A percentile compares a stretch with the other conserved stretches of the same genome.
These are phyloP conservation scores for Bipolaris victoriae DNA, from an alignment of 2,329 filamentous ascomycete species.

Conservation along the genomic window DNA sequence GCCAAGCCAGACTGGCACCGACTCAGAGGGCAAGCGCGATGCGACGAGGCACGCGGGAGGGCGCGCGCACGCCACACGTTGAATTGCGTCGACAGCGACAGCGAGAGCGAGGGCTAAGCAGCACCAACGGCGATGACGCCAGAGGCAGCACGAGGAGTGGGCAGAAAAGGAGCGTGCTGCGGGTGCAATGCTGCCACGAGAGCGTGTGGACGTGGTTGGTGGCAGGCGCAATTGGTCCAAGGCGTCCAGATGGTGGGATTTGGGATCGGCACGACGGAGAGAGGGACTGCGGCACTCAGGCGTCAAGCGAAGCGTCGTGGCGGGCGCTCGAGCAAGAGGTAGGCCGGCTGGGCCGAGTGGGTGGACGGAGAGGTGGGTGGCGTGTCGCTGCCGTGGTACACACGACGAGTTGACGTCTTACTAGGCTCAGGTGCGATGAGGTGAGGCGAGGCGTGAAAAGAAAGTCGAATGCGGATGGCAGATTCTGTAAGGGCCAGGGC, in stretches of 20 bases:
- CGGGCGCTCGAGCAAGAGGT: constrained; percentile 18
- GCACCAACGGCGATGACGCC: constrained; percentile 3
- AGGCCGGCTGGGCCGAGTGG: constrained; percentile 11
- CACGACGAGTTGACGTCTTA: constrained; percentile 28
- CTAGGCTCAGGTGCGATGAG: constrained; percentile 20
- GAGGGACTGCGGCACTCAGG: constrained; percentile 31
- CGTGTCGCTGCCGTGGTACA: constrained; percentile 31
- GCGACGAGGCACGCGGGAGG: constrained; percentile 3
- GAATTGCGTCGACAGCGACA: neutral
- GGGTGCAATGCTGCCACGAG: constrained; percentile 41
- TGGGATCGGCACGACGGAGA: constrained; percentile 25
- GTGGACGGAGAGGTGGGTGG: constrained; percentile 28
- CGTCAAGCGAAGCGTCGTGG: constrained; percentile 27
- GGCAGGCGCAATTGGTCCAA: constrained; percentile 21
- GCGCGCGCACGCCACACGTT: neutral
- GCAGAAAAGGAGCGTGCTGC: constrained; percentile 32
- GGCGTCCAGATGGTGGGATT: constrained; percentile 33
- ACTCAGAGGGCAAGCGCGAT: constrained; percentile 28
- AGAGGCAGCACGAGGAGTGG: constrained; percentile 28
- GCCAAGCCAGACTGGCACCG: constrained; percentile 23
- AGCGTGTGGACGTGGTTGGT: constrained; percentile 15
- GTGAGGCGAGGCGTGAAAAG: constrained; percentile 26
- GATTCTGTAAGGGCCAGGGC: constrained; percentile 7
- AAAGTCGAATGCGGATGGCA: constrained; percentile 17
- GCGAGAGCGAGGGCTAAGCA: neutral